A percentile compares a stretch with the other conserved stretches of the same genome.
Evolutionary conservation across 352 stramenopile genomes (phyloP).

Genomic region (Pythium aphanidermatum): DNA sequence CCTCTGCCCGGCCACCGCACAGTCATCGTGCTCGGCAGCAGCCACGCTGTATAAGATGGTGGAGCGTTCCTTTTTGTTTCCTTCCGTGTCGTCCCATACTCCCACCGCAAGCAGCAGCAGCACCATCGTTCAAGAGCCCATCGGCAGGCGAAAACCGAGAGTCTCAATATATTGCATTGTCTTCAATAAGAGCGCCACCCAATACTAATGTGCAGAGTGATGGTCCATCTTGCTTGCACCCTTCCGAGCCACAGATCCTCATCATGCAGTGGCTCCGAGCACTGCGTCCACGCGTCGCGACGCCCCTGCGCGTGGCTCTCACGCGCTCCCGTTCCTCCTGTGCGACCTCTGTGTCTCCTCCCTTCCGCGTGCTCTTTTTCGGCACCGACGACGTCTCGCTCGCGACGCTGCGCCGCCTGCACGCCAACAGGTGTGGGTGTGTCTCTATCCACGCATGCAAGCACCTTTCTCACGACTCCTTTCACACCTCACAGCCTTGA

Average conservation of each 20-base stretch:
- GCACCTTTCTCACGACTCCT: not conserved
- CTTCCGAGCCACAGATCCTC: too few relatives aligned
- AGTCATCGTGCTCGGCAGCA: slow-evolving; percentile 13
- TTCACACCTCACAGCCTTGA: slow-evolving; percentile 18
- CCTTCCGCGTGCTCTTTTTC: slow-evolving; percentile 76
- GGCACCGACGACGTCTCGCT: slow-evolving; percentile 82
- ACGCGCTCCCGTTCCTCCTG: not conserved
- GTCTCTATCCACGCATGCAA: not conserved
- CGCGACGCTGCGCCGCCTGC: slow-evolving; percentile 59
- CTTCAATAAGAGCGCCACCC: too few relatives aligned
- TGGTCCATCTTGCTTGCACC: too few relatives aligned
- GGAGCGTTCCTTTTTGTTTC: not conserved
- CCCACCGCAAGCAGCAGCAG: too few relatives aligned
- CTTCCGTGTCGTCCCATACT: too few relatives aligned
- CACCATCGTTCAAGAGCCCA: too few relatives aligned
- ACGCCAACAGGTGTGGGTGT: slow-evolving; percentile 46
- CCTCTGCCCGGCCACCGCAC: slow-evolving; percentile 12
- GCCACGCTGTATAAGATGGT: slow-evolving; percentile 4
- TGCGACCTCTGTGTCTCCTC: not conserved
- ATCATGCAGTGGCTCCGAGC: too few relatives aligned
- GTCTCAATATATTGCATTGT: too few relatives aligned
- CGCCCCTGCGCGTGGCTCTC: not conserved
- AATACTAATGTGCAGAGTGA: too few relatives aligned
- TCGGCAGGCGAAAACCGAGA: too few relatives aligned
- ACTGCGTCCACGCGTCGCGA: not conserved